These are phyloP conservation scores for Aspergillus tanneri DNA, from an alignment of 2,329 filamentous ascomycete species.

Conservation along the genomic window DNA sequence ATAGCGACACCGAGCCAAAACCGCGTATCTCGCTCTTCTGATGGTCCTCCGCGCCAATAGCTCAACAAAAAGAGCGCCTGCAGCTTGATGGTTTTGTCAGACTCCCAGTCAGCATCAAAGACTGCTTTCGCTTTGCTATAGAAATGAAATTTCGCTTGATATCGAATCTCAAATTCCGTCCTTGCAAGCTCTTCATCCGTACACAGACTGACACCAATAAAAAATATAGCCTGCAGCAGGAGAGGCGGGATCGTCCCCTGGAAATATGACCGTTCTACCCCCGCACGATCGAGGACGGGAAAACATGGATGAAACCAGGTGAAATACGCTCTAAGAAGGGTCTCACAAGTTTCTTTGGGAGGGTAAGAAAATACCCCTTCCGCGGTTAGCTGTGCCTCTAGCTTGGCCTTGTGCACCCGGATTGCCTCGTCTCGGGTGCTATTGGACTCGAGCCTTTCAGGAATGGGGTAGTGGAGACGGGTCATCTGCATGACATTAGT, in stretches of 20 bases:
- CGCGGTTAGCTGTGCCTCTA: slow-evolving; percentile 39
- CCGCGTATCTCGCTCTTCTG: slow-evolving; percentile 50
- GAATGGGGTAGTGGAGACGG: slow-evolving; percentile 40
- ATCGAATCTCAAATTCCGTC: slow-evolving; percentile 51
- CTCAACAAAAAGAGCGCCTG: slow-evolving; percentile 57
- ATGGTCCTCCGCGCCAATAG: slow-evolving; percentile 55
- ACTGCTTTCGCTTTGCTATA: slow-evolving; percentile 54
- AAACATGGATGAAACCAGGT: slow-evolving; percentile 59
- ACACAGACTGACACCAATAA: slow-evolving; percentile 56
- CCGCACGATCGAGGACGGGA: slow-evolving; percentile 52
- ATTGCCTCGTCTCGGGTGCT: slow-evolving; percentile 21
- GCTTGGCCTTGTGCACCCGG: slow-evolving; percentile 29
- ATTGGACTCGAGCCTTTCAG: slow-evolving; percentile 19
- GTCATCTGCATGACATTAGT: slow-evolving; percentile 35
- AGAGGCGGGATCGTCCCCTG: slow-evolving; percentile 50
- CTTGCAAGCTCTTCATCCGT: slow-evolving; percentile 46
- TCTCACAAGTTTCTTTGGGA: slow-evolving; percentile 42
- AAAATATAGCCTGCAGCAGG: slow-evolving; percentile 55
- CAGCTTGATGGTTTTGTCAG: slow-evolving; percentile 51
- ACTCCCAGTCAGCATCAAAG: slow-evolving; percentile 56
- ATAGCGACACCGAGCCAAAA: slow-evolving; percentile 55
- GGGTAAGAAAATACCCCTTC: slow-evolving; percentile 51
- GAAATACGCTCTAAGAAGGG: slow-evolving; percentile 54
- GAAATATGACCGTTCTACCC: slow-evolving; percentile 43
- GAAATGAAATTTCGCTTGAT: slow-evolving; percentile 52